These are phyloP conservation scores for Xylaria polymorpha DNA, from an alignment of 2,329 filamentous ascomycete species.

Conservation along the genomic window DNA sequence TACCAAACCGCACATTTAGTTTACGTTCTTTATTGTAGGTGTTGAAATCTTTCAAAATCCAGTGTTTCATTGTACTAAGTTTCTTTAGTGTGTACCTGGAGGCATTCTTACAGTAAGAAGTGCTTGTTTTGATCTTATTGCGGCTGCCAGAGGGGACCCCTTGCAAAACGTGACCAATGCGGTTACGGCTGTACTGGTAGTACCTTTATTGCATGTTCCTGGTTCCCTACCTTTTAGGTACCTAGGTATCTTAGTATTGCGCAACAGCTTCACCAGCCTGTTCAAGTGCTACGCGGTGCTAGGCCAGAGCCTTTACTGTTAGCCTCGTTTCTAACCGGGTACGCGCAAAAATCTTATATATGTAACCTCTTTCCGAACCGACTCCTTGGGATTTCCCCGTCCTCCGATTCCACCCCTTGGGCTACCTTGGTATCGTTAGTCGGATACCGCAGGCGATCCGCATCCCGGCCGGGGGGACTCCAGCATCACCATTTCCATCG, in stretches of 20 bases:
- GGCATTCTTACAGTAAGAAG: not conserved
- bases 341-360: not conserved
- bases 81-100: not conserved
- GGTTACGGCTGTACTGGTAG: not conserved
- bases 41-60: not conserved
- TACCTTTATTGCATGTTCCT: not conserved
- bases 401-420: not conserved
- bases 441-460: not conserved
- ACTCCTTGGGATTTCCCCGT: not conserved
- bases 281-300: not conserved
- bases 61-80: not conserved
- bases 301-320: not conserved
- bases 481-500: slow-evolving; percentile 4
- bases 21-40: not conserved
- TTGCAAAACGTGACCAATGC: slow-evolving; percentile 3
- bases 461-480: not conserved
- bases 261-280: not conserved
- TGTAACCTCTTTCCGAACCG: not conserved
- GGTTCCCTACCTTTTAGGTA: not conserved
- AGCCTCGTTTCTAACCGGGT: too few relatives aligned
- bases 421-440: not conserved
- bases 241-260: too few relatives aligned
- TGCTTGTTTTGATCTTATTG: not conserved
- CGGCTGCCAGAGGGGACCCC: not conserved
- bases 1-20: not conserved